phyloP scores from a whole-genome alignment of 176 grass and related monocot genomes.

The Typha latifolia region DNA sequence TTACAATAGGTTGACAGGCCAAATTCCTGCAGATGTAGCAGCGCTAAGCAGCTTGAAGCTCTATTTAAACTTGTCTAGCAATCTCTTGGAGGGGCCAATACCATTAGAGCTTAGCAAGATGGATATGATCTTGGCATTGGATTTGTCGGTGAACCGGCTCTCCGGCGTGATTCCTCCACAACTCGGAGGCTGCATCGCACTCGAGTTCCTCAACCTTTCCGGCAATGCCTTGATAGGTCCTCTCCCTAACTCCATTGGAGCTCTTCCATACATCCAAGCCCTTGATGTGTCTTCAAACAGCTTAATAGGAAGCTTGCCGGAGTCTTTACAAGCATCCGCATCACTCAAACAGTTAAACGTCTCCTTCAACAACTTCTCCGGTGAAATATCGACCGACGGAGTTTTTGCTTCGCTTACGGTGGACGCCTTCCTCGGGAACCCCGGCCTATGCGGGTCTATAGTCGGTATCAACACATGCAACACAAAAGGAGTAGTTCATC shows the following conservation, averaged over 20 bases:
- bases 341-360: conserved; percentile 45
- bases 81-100: conserved; percentile 52
- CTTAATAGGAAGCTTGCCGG: conserved; percentile 35
- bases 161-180: conserved; percentile 53
- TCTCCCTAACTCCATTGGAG: conserved; percentile 44
- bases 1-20: conserved; percentile 41
- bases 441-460: conserved; percentile 38
- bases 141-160: conserved; percentile 69
- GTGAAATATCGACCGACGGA: conserved; percentile 40
- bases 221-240: conserved; percentile 41
- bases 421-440: conserved; percentile 62
- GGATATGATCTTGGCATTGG: conserved; percentile 64
- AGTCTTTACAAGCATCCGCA: conserved; percentile 32
- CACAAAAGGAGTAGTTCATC: conserved; percentile 1
- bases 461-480: conserved; percentile 30
- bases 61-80: conserved; percentile 65
- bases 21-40: conserved; percentile 44
- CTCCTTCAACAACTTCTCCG: conserved; percentile 78
- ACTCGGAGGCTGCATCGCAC: conserved; percentile 59
- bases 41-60: conserved; percentile 39
- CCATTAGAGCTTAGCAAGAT: conserved; percentile 60
- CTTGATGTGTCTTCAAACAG: conserved; percentile 73
- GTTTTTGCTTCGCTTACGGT: conserved; percentile 36
- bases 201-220: conserved; percentile 79
- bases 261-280: conserved; percentile 58